Base-by-base conservation (phyloP, 2,329 filamentous ascomycete species). In the Cladophialophora bantiana region DNA sequence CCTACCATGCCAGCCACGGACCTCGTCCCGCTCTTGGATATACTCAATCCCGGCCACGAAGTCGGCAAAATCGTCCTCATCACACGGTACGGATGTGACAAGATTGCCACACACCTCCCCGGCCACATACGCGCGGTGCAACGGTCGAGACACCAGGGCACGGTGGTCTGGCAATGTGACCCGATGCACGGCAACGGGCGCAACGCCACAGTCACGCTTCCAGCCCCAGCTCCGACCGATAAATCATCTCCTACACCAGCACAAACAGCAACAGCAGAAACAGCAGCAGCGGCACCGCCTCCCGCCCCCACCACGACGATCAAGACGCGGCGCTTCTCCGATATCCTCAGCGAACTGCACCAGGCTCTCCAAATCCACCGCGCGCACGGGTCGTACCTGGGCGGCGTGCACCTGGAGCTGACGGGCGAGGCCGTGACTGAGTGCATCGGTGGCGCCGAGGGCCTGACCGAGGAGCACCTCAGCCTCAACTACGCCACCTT, bases 361-460 rank as follows among this genome's bases (percentile, higher is more conserved):
- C 88, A 93, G 74, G 94, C 94, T 0, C 84, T 98, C 59, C 84
- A 86, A 70, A 93, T 98, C 59, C 95, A 99, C 79, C 90, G 90
- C 74, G 86, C 92, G 69, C 86, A 93, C 70, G 89, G 89, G 26
- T 96, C 91, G 69, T 95, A 94, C 81, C 86, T 99, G 0, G 95
- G 95, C 42, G 95, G 95, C 59, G 91, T 98, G 74, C 95, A 99
- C 80, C 85, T 99, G 7, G 95, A 99, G 80, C 84, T 99, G 55
- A 99, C 95, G 0, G 95, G 94, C 6, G 95, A 99, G 75, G 92
- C 93, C 7, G 95, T 99, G 9, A 99, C 95, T 0, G 95, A 99
- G 81, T 99, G 95, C 75, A 87, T 96, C 0, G 93, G 95, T 64
- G 95, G 95, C 20, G 94, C 92, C 70, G 92, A 93, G 76, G 92